Conservation (phyloP, 2,329 filamentous ascomycete species). For the Blastomyces gilchristii region DNA sequence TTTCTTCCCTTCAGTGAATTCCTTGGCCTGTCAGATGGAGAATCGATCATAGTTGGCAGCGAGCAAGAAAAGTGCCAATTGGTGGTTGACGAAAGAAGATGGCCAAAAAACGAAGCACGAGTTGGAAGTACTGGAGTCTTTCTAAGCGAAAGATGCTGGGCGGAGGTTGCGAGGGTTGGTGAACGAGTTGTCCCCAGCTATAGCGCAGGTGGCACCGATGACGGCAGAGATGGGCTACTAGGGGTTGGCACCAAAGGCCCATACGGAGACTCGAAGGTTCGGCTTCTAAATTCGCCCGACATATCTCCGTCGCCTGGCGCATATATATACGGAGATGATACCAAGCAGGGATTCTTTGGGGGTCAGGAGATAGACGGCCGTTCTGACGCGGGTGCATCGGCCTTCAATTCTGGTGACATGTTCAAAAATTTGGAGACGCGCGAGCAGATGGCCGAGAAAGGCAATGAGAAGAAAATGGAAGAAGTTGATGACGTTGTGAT, state of each 20-base stretch:
- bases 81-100: slow-evolving; percentile 83
- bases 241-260: slow-evolving; percentile 35
- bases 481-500: slow-evolving; percentile 79
- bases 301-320: slow-evolving; percentile 45
- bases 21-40: slow-evolving; percentile 73
- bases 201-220: slow-evolving; percentile 47
- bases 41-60: slow-evolving; percentile 77
- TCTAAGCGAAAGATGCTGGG: slow-evolving; percentile 90
- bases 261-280: slow-evolving; percentile 44
- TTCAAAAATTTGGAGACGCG: slow-evolving; percentile 93
- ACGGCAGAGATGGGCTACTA: slow-evolving; percentile 52
- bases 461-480: slow-evolving; percentile 78
- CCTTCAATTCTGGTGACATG: slow-evolving; percentile 88
- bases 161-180: slow-evolving; percentile 68
- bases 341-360: slow-evolving; percentile 70
- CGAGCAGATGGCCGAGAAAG: slow-evolving; percentile 89
- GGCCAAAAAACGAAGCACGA: slow-evolving; percentile 83
- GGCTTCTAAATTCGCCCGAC: slow-evolving; percentile 41
- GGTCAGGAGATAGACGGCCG: slow-evolving; percentile 68
- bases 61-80: slow-evolving; percentile 86
- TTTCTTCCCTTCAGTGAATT: slow-evolving; percentile 96
- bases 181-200: slow-evolving; percentile 51
- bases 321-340: slow-evolving; percentile 62
- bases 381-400: slow-evolving; percentile 87
- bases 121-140: slow-evolving; percentile 91